These are phyloP conservation scores for Fusarium tuaranense DNA, from an alignment of 2,329 filamentous ascomycete genomes.

Conservation along the genomic window DNA sequence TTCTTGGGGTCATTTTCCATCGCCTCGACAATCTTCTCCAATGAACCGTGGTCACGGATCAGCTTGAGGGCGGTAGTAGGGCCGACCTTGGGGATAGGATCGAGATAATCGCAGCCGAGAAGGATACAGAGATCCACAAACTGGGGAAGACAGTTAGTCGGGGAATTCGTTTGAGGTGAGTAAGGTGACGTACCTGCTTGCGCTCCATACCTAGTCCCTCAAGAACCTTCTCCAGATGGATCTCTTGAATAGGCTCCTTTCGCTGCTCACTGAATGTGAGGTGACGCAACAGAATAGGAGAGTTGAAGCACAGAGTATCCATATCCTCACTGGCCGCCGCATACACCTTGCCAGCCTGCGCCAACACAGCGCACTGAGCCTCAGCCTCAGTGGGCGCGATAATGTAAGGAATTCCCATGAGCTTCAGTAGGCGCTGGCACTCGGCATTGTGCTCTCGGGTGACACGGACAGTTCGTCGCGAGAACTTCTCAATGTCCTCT, in stretches of 20 bases:
- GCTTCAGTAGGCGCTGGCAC: constrained; percentile 87
- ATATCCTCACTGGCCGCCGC: constrained; percentile 98
- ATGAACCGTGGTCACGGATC: constrained; percentile 88
- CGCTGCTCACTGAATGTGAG: constrained; percentile 97
- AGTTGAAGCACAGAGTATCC: constrained; percentile 96
- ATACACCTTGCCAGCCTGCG: constrained; percentile 93
- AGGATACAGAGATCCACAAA: constrained; percentile 99
- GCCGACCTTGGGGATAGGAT: constrained; percentile 94
- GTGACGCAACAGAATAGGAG: constrained; percentile 90
- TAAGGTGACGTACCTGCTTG: constrained; percentile 70
- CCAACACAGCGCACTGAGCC: constrained; percentile 93
- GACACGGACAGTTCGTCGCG: constrained; percentile 89
- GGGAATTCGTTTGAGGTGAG: neutral
- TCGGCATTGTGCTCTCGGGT: constrained; percentile 98
- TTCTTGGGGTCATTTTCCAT: constrained; percentile 81
- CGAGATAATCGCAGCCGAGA: constrained; percentile 96
- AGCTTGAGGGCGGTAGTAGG: constrained; percentile 92
- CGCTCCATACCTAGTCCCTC: constrained; percentile 90
- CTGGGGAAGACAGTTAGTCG: constrained; percentile 56
- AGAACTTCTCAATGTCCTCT: constrained; percentile 98
- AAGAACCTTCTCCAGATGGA: constrained; percentile 86
- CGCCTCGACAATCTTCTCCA: constrained; percentile 87
- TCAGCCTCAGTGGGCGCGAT: constrained; percentile 97
- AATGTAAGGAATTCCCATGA: constrained; percentile 97
- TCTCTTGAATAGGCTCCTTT: constrained; percentile 98